phyloP scores from a whole-genome alignment of 2,329 filamentous ascomycete species.

The Colletotrichum simmondsii region DNA sequence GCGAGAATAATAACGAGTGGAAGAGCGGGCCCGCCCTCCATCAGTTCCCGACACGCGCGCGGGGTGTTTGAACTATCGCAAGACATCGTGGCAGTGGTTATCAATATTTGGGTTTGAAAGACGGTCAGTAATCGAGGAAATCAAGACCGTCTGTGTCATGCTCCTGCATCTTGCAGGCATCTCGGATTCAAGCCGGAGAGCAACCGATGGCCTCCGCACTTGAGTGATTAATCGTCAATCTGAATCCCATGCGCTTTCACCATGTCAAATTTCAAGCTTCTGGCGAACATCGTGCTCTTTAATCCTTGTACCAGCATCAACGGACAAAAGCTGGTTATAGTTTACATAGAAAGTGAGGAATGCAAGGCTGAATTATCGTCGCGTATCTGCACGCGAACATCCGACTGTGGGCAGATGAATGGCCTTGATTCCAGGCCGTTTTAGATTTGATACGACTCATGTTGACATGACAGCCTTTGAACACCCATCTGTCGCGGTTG shows the following conservation, averaged over 20 bases:
- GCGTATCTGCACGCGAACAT: background rate
- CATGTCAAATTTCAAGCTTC: background rate
- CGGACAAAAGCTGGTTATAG: background rate
- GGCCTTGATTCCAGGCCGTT: background rate
- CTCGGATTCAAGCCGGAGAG: background rate
- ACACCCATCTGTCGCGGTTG: no score
- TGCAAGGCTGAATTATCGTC: background rate
- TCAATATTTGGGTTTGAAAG: background rate
- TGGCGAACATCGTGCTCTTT: background rate
- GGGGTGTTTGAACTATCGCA: background rate
- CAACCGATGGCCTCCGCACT: background rate
- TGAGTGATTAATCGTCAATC: background rate
- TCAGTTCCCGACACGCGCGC: background rate
- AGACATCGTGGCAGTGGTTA: background rate
- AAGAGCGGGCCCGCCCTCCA: slow-evolving; percentile 36
- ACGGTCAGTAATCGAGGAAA: background rate
- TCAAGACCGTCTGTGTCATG: background rate
- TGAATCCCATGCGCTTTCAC: background rate
- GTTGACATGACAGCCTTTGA: no score
- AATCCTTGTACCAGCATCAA: background rate
- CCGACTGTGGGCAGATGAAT: background rate
- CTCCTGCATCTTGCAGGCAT: background rate
- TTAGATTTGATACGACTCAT: no score
- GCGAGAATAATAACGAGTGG: background rate
- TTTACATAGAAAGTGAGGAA: background rate